Evolutionary conservation across 176 grass and related monocot genomes (phyloP).

Genomic region (Saccharum officinarum): DNA sequence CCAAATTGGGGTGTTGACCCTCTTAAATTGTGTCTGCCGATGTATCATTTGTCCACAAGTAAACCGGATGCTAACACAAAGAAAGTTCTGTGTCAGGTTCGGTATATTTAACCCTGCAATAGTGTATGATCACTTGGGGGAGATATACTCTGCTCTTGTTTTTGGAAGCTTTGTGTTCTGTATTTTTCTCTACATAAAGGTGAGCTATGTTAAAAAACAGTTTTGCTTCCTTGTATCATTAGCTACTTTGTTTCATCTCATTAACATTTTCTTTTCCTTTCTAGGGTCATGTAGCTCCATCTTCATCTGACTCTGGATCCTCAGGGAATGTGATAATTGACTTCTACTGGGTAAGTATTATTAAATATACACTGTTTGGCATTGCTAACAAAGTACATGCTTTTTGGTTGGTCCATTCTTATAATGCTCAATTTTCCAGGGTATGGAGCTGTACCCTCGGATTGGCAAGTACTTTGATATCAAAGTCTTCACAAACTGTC

Average conservation of each 20-base stretch:
- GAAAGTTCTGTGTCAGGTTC: conserved; percentile 50
- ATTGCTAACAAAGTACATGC: neutral
- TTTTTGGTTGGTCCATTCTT: conserved; percentile 13
- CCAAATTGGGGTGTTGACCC: neutral
- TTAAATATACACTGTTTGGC: neutral
- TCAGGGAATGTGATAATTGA: conserved; percentile 90
- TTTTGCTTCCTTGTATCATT: conserved; percentile 14
- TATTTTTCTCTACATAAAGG: conserved; percentile 90
- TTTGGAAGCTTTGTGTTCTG: conserved; percentile 96
- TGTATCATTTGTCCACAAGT: conserved; percentile 3
- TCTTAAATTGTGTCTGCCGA: neutral
- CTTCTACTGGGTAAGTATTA: conserved; percentile 87
- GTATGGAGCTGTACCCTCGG: conserved; percentile 95
- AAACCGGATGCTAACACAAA: conserved; percentile 20
- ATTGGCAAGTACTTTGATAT: conserved; percentile 97
- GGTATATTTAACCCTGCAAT: conserved; percentile 83
- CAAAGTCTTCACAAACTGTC: conserved; percentile 98
- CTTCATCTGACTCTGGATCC: conserved; percentile 96
- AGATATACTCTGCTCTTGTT: conserved; percentile 89
- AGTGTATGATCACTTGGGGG: conserved; percentile 95
- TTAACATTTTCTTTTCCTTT: neutral
- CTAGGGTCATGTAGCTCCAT: conserved; percentile 93
- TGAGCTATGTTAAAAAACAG: conserved; percentile 14
- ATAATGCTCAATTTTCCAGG: conserved; percentile 47
- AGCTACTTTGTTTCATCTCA: conserved; percentile 6